These are phyloP conservation scores for Phytophthora capsici DNA, from an alignment of 352 stramenopile species.

Conservation along the genomic window DNA sequence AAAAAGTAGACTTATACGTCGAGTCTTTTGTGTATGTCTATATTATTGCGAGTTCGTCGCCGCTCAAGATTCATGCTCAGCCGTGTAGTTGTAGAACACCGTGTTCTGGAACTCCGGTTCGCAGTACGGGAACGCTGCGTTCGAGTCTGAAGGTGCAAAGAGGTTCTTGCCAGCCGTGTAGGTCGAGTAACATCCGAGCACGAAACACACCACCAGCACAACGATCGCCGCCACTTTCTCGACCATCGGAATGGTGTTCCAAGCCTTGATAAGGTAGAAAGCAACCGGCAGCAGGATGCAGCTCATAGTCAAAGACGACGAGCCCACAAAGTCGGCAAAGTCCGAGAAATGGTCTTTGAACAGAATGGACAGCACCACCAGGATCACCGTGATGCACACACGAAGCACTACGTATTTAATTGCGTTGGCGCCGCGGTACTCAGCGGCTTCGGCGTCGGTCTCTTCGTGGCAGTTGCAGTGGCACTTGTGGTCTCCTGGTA, in stretches of 20 bases:
- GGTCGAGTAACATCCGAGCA: constrained; percentile 53
- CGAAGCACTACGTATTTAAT: constrained; percentile 53
- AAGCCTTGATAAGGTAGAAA: constrained; percentile 50
- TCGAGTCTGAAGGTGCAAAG: constrained; percentile 39
- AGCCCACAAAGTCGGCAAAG: constrained; percentile 56
- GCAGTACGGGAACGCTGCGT: constrained; percentile 46
- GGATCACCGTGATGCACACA: constrained; percentile 49
- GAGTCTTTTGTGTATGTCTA: constrained; percentile 1
- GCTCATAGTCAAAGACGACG: constrained; percentile 46
- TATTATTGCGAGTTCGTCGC: neutral
- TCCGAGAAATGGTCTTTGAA: constrained; percentile 57
- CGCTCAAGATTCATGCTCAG: constrained; percentile 32
- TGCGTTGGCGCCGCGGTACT: constrained; percentile 47
- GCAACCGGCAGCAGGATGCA: constrained; percentile 47
- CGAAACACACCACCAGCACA: constrained; percentile 39
- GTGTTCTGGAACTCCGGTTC: constrained; percentile 32
- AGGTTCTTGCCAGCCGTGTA: constrained; percentile 54
- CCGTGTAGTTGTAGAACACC: constrained; percentile 55
- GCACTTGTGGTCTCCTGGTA: constrained; percentile 35
- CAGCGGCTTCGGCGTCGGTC: constrained; percentile 27
- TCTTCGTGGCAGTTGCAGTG: constrained; percentile 50
- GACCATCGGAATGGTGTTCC: constrained; percentile 14
- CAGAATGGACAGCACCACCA: constrained; percentile 47
- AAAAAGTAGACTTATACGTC: too few relatives aligned
- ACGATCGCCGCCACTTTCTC: constrained; percentile 34